Evolutionary conservation across 768 basidiomycete genomes (phyloP).

Genomic region (Saitozyma sp.): DNA sequence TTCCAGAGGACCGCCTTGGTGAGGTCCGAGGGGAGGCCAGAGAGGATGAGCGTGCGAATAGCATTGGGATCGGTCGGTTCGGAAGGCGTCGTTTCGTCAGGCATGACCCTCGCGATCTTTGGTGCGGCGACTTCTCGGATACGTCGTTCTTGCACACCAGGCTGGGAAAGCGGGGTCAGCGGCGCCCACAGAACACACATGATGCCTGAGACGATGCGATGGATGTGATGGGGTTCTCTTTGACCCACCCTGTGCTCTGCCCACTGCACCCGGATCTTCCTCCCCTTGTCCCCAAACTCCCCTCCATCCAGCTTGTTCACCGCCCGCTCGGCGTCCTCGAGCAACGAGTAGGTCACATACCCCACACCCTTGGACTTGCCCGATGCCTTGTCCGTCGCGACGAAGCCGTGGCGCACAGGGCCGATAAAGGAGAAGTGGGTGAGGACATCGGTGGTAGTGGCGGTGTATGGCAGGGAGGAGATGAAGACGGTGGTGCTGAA

Average conservation of each 20-base stretch:
- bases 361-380: slow-evolving; percentile 85
- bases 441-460: slow-evolving; percentile 84
- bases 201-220: too few species aligned
- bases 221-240: not conserved
- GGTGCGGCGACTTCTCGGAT: slow-evolving; percentile 10
- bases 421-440: slow-evolving; percentile 94
- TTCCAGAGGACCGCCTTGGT: slow-evolving; percentile 52
- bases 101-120: slow-evolving; percentile 51
- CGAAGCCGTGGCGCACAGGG: slow-evolving; percentile 88
- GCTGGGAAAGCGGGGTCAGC: not conserved
- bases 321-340: slow-evolving; percentile 79
- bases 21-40: slow-evolving; percentile 49
- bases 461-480: slow-evolving; percentile 85
- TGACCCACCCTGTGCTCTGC: slow-evolving; percentile 70
- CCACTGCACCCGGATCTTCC: slow-evolving; percentile 75
- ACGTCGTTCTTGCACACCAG: slow-evolving; percentile 32
- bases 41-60: slow-evolving; percentile 64
- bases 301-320: slow-evolving; percentile 66
- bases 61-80: slow-evolving; percentile 67
- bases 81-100: slow-evolving; percentile 4
- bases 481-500: slow-evolving; percentile 76
- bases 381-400: slow-evolving; percentile 70
- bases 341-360: slow-evolving; percentile 86
- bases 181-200: too few species aligned
- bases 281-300: slow-evolving; percentile 66